Percentiles rank a stretch among this genome's conserved stretches.
Conservation (phyloP, 805 yeast genomes). For the Ogataea parapolymorpha region DNA sequence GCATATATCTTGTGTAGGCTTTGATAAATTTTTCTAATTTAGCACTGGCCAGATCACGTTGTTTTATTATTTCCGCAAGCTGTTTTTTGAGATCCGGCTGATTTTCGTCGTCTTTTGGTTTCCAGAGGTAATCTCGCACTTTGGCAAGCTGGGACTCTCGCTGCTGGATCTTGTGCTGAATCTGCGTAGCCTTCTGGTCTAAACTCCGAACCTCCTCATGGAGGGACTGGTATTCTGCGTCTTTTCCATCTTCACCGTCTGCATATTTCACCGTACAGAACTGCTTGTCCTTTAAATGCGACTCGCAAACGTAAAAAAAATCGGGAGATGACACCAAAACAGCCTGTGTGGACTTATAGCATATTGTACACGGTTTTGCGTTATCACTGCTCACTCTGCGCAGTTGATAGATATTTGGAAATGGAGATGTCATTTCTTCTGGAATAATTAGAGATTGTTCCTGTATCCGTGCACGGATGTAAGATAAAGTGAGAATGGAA, state of each 20-base stretch:
- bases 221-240: neutral
- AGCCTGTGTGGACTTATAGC: slow-evolving; percentile 46
- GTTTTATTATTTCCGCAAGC: slow-evolving; percentile 1
- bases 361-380: slow-evolving; percentile 45
- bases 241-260: slow-evolving; percentile 23
- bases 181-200: slow-evolving; percentile 31
- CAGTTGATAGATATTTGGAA: slow-evolving; percentile 34
- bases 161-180: slow-evolving; percentile 30
- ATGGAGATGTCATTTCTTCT: slow-evolving; percentile 19
- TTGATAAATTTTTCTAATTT: slow-evolving; percentile 23
- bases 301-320: slow-evolving; percentile 50
- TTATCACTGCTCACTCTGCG: slow-evolving; percentile 42
- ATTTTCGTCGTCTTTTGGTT: slow-evolving; percentile 11
- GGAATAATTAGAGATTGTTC: neutral
- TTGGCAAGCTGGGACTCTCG: slow-evolving; percentile 22
- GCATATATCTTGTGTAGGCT: slow-evolving; percentile 36
- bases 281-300: slow-evolving; percentile 44
- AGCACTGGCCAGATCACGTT: neutral
- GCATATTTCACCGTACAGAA: slow-evolving; percentile 39
- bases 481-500: neutral
- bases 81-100: slow-evolving; percentile 6
- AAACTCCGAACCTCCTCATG: slow-evolving; percentile 21
- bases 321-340: slow-evolving; percentile 48
- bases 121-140: slow-evolving; percentile 27
- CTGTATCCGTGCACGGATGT: slow-evolving; percentile 4